Conservation (phyloP, 768 basidiomycete genomes). For the Trametes gibbosa region DNA sequence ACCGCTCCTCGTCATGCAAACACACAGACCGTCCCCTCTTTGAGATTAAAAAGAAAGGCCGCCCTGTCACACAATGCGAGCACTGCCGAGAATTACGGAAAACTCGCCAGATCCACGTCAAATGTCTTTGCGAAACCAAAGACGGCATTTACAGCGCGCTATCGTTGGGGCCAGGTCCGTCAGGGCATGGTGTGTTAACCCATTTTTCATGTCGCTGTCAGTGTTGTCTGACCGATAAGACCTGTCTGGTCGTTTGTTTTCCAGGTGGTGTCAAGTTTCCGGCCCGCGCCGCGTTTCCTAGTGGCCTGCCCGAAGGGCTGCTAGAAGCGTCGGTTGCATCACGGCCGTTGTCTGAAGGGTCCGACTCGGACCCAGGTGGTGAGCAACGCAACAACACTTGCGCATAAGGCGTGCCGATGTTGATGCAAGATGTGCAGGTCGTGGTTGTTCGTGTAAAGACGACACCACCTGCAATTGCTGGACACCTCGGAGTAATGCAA, state of each 20-base stretch:
- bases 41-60: constrained; percentile 70
- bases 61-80: constrained; percentile 53
- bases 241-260: constrained; percentile 17
- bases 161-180: neutral
- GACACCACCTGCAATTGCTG: constrained; percentile 58
- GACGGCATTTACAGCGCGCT: constrained; percentile 3
- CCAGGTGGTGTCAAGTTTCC: constrained; percentile 58
- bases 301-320: constrained; percentile 64
- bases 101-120: constrained; percentile 41
- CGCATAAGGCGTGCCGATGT: neutral
- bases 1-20: constrained; percentile 85
- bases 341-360: constrained; percentile 45
- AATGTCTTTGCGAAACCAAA: constrained; percentile 35
- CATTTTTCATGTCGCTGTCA: constrained; percentile 11
- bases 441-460: constrained; percentile 43
- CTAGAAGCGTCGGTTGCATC: constrained; percentile 62
- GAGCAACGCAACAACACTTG: constrained; percentile 3
- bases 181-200: constrained; percentile 62
- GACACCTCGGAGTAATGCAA: constrained; percentile 33
- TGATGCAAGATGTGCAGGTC: constrained; percentile 1
- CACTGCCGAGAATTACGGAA: constrained; percentile 37
- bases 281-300: constrained; percentile 75
- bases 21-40: constrained; percentile 87
- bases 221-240: constrained; percentile 45
- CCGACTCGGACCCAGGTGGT: constrained; percentile 63